Conservation (phyloP, 441 rosid species). For the Gossypium aridum region DNA sequence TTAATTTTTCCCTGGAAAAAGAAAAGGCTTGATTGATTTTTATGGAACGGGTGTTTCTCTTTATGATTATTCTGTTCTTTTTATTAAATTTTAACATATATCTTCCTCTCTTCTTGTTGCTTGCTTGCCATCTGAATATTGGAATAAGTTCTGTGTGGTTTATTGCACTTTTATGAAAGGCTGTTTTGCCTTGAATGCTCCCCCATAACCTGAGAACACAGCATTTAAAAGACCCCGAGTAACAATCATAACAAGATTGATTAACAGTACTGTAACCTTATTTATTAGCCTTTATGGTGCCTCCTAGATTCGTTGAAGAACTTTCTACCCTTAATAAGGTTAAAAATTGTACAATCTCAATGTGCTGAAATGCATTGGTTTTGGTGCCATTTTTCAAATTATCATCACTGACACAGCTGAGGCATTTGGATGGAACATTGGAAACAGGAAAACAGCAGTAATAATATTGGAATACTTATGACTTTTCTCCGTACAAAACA, state of each 20-base stretch:
- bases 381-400: neutral
- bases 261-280: neutral
- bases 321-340: neutral
- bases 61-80: constrained; percentile 17
- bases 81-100: neutral
- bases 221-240: constrained; percentile 18
- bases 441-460: neutral
- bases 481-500: neutral
- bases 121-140: constrained; percentile 26
- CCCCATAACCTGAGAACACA: constrained; percentile 22
- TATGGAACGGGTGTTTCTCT: constrained; percentile 25
- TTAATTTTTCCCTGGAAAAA: neutral
- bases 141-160: constrained; percentile 57
- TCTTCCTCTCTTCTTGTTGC: constrained; percentile 3
- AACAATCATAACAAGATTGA: neutral
- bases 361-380: neutral
- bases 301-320: neutral
- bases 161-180: constrained; percentile 39
- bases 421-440: constrained; percentile 6
- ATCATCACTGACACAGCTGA: neutral
- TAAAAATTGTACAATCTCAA: neutral
- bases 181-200: constrained; percentile 40
- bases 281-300: neutral
- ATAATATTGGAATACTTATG: neutral
- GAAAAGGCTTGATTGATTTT: constrained; percentile 27